These are phyloP conservation scores for Amylostereum areolatum DNA, from an alignment of 1,284 basidiomycete species.

Conservation along the genomic window DNA sequence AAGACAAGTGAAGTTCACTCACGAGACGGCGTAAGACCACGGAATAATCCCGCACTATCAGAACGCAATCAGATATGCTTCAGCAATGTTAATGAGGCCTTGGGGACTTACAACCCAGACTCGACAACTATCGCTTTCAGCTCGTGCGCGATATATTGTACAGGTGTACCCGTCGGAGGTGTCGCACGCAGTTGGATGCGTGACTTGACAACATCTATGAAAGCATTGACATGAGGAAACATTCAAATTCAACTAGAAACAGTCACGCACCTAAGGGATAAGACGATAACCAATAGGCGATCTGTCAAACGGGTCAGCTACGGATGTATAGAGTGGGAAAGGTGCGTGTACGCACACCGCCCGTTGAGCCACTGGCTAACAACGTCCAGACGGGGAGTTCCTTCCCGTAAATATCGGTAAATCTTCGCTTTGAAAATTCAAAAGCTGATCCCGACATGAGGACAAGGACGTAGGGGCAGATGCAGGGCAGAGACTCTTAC, in stretches of 20 bases:
- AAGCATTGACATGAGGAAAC: neutral
- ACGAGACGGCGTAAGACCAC: conserved; percentile 69
- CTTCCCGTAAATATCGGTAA: conserved; percentile 54
- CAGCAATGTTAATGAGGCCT: conserved; percentile 5
- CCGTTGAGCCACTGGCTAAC: conserved; percentile 80
- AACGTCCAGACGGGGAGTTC: conserved; percentile 87
- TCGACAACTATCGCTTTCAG: conserved; percentile 64
- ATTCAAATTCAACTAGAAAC: neutral
- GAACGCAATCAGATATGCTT: conserved; percentile 1
- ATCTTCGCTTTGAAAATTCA: conserved; percentile 82
- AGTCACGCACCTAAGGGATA: conserved; percentile 69
- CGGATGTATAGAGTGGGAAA: neutral
- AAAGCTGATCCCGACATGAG: conserved; percentile 49
- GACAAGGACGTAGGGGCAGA: neutral
- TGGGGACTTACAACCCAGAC: conserved; percentile 62
- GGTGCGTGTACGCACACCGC: conserved; percentile 59
- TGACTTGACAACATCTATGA: conserved; percentile 84
- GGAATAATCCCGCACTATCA: conserved; percentile 61
- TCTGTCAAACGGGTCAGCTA: conserved; percentile 31
- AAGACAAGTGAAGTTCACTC: conserved; percentile 22
- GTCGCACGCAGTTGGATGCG: conserved; percentile 76
- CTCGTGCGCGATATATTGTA: conserved; percentile 79
- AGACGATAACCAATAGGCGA: conserved; percentile 91
- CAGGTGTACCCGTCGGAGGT: conserved; percentile 73
- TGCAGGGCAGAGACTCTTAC: conserved; percentile 25